These are phyloP conservation scores for Hawksworthiomyces lignivorus DNA, from an alignment of 2,329 filamentous ascomycete species.

Conservation along the genomic window DNA sequence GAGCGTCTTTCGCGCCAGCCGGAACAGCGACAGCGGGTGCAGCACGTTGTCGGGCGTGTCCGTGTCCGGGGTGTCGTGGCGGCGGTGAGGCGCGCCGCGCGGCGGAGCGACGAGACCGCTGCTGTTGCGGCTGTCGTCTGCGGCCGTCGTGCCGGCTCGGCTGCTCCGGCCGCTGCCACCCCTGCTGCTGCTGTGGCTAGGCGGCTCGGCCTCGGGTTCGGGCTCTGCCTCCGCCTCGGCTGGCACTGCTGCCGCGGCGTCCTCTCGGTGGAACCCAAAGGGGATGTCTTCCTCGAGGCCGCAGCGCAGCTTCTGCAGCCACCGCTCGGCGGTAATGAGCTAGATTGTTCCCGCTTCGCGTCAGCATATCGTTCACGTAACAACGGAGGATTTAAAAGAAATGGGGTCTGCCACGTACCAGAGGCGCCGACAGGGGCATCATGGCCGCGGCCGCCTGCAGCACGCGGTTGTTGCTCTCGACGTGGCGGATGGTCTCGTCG, in stretches of 20 bases:
- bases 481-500: conserved; percentile 29
- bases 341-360: too few species aligned
- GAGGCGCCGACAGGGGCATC: conserved; percentile 31
- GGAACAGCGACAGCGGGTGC: conserved; percentile 6
- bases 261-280: neutral
- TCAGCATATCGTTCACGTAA: too few species aligned
- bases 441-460: conserved; percentile 29
- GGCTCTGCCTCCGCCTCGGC: too few species aligned
- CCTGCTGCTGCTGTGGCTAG: too few species aligned
- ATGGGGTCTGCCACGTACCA: conserved; percentile 22
- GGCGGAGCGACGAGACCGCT: too few species aligned
- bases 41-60: conserved; percentile 7
- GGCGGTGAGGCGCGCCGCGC: too few species aligned
- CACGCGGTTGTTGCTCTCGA: conserved; percentile 32
- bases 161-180: too few species aligned
- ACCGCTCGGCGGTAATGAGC: conserved; percentile 31
- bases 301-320: conserved; percentile 32
- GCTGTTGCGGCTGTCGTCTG: too few species aligned
- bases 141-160: too few species aligned
- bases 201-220: too few species aligned
- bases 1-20: conserved; percentile 7
- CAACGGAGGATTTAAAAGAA: too few species aligned
- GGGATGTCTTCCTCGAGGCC: too few species aligned
- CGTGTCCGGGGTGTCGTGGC: neutral
- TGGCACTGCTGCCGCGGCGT: neutral